Conservation (phyloP, 2,329 filamentous ascomycete genomes). For the Claviceps sp. region DNA sequence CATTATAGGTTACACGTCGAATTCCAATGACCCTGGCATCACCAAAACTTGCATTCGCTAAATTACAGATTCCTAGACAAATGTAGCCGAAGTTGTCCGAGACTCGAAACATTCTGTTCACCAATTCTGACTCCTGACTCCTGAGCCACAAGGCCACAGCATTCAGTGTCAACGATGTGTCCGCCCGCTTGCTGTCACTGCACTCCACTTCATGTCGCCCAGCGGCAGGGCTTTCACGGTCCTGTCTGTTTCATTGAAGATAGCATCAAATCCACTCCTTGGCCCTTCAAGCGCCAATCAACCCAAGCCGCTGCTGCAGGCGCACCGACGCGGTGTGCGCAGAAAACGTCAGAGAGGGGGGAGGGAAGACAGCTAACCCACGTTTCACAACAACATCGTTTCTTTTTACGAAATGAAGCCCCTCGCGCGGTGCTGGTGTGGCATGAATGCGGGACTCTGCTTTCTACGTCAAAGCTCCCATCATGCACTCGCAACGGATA, state of each 20-base stretch:
- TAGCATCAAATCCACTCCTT: slow-evolving; percentile 8
- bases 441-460: neutral
- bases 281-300: slow-evolving; percentile 6
- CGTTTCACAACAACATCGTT: slow-evolving; percentile 3
- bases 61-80: neutral
- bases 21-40: neutral
- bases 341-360: slow-evolving; percentile 5
- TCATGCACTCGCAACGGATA: neutral
- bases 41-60: neutral
- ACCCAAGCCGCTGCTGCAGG: slow-evolving; percentile 3
- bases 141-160: too few relatives aligned
- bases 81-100: neutral
- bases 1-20: too few relatives aligned
- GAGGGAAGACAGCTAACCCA: slow-evolving; percentile 3
- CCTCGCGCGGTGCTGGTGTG: neutral
- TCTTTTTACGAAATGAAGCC: neutral
- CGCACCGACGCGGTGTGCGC: slow-evolving; percentile 3
- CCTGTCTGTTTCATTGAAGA: slow-evolving; percentile 2
- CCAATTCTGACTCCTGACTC: too few relatives aligned
- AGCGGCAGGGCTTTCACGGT: neutral
- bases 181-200: neutral
- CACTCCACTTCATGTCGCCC: slow-evolving; percentile 5
- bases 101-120: too few relatives aligned
- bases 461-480: neutral
- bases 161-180: too few relatives aligned